Evolutionary conservation across 148 eudicot genomes (phyloP), one percentile per base, ranked within the genome.

Genomic region (Dysphania ambrosioides): DNA sequence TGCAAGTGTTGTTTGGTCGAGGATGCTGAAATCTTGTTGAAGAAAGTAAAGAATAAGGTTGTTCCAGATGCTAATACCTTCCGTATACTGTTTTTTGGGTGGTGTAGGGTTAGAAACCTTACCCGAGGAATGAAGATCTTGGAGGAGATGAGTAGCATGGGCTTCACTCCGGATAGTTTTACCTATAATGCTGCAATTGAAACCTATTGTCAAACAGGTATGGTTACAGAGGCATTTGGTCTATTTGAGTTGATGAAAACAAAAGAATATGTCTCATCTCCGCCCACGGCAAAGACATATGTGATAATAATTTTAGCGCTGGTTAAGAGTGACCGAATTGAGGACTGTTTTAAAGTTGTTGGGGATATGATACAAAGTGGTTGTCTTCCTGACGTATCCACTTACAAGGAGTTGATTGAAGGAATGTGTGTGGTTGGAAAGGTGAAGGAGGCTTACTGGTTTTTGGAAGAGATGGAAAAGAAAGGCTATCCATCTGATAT

Each of bases 401-500:
- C 97, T 2, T 95, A 90, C 80, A 95, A 89, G 77, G 96, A 87
- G 68, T 59, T 95, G 75, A 95, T 92, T 63, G 92, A 95, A 83
- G 99, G 92, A 13, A 86, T 95, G 92, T 92, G 88, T 76, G 86
- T 75, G 68, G 84, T 84, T 68, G 97, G 91, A 66, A 89, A 86
- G 75, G 81, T 85, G 5, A 85, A 88, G 31, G 94, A 84, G 42
- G 93, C 99, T 60, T 90, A 90, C 75, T 84, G 77, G 65, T 82
- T 95, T 64, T 73, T 95, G 82, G 92, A 92, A 77, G 91, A 85
- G 80, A 95, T 89, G 97, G 89, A 86, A 61, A 88, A 77, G 60
- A 90, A 84, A 38, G 96, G 99, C n/a, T 95, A 86, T 61, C 99
- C 99, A 79, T 90, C 92, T 16, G 99, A 95, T 83, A 88, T 95